phyloP scores from a whole-genome alignment of 2,329 filamentous ascomycete genomes.

The Trichoderma oligosporum region DNA sequence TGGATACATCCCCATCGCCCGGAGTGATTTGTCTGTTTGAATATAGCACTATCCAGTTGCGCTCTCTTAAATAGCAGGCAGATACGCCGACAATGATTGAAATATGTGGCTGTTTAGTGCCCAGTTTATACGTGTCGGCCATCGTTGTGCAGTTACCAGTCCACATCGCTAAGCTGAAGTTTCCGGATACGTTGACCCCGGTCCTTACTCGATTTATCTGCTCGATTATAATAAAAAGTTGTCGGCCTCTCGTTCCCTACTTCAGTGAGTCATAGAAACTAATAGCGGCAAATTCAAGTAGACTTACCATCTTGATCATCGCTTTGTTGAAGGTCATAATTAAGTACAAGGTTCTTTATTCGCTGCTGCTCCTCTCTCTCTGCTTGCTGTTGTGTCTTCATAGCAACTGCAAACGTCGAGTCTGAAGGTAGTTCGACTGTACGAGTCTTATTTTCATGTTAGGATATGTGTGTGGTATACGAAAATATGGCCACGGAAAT shows the following conservation, averaged over 20 bases:
- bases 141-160: too few relatives aligned
- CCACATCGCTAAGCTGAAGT: slow-evolving; percentile 91
- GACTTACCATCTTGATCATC: slow-evolving; percentile 73
- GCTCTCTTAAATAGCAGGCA: background rate
- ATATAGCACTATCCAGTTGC: background rate
- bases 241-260: slow-evolving; percentile 49
- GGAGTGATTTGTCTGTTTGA: background rate
- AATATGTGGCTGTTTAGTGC: background rate
- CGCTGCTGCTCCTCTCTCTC: slow-evolving; percentile 95
- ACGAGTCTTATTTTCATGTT: slow-evolving; percentile 60
- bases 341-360: slow-evolving; percentile 96
- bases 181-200: slow-evolving; percentile 81
- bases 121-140: too few relatives aligned
- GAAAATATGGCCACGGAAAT: background rate
- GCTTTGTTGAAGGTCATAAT: slow-evolving; percentile 86
- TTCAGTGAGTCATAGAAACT: slow-evolving; percentile 44
- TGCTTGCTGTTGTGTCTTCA: slow-evolving; percentile 92
- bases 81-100: background rate
- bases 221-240: slow-evolving; percentile 50
- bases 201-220: slow-evolving; percentile 56
- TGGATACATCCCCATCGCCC: background rate
- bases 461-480: slow-evolving; percentile 1
- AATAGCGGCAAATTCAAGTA: slow-evolving; percentile 29
- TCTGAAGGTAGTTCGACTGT: slow-evolving; percentile 87
- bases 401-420: slow-evolving; percentile 90